Base-by-base conservation (phyloP, 495 filamentous ascomycete genomes). In the Penicillium angulare region DNA sequence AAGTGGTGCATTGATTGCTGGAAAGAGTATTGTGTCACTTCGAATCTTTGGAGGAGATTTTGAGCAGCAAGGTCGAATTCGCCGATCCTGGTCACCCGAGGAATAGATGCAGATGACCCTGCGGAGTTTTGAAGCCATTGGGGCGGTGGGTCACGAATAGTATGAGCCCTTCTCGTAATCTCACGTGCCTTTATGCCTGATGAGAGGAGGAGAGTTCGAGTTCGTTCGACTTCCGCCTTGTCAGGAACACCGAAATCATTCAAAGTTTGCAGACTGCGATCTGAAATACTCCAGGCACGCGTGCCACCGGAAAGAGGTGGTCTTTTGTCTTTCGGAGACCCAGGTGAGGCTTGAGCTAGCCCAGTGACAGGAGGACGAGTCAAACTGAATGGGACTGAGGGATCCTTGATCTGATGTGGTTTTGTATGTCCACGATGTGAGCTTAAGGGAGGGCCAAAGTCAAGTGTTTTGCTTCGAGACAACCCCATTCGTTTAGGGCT, bases 131-230 rank as follows among this genome's bases (percentile, higher is more conserved):
- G 57, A 49, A 72, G 48, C 59, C 82, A 72, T 22, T 66, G 61
- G 12, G 65, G 65, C 49, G 72, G 69, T 56, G 75, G 55, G 34
- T 64, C 52, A 42, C 73, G 67, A 36, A 69, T 38, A 24, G 74
- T 76, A 32, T 84, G 71, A 15, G 86, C 84, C 39, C 85, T 79
- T 9, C 84, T 80, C 32, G 76, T 74, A 49, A 96, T 87, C 59
- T 90, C 88, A 52, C 83, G 80, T 0, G 91, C 91, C 66, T 92
- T 92, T 63, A 95, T 84, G 36, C 90, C 91, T 0, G 89, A 86
- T 50, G 85, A 88, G 26, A 96, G 74, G 22, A 95, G 79, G 0
- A 95, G 75, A 2, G 90, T 80, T 46, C 81, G 76, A 2, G 87
- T 79, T 33, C 89, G 83, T 43, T 87, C 88, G 16, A 93, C 79